Base-by-base conservation (phyloP, 2,329 filamentous ascomycete species). In the Shiraia bambusicola region DNA sequence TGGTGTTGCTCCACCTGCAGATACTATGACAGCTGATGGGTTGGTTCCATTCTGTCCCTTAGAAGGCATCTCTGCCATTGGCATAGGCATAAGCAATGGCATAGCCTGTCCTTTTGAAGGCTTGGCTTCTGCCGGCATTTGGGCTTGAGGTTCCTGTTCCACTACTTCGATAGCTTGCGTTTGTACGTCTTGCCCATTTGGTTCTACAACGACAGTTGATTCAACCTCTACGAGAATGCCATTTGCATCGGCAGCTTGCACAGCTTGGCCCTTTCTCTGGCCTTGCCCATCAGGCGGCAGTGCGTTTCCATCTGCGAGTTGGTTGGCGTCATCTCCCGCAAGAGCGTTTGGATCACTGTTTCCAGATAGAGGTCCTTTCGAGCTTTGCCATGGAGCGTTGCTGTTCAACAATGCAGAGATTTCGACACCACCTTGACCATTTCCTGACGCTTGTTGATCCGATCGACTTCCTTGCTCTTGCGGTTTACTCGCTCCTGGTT, bases 1-100 rank as follows among this genome's bases (percentile, higher is more conserved):
- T 37, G 40, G 30, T 17, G 31, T 16, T 14, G 42, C 47, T 36
- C 52, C 54, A 24, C 48, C 54, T 8, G 51, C 49, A 22, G 53
- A 40, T 7, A 50, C 43, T 33, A 48, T 46, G 1, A 52, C 45
- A 17, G 49, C 49, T 31, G 47, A 13, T 15, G 34, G 6, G 13
- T 16, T 28, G 3, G 34, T 37, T 9, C 15, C 14, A n/a, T 37
- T 37, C 11, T 40, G 34, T 13, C n/a, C 24, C 22, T 34, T 28
- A 8, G 37, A 8, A 3, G 37, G 26, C 16, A 28, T 7, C n/a
- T 25, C 27, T 13, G 26, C 27, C 46, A 45, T 48, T 26, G 42
- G 25, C 19, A 31, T 24, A n/a, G 27, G 41, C 19, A 31, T 24
- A n/a, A 22, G 41, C 14, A 15, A 34, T 32, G 25, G 15, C 28